Evolutionary conservation across 2,329 filamentous ascomycete species (phyloP), one percentile per base, ranked within the genome.

Genomic region (Colletotrichum sublineola): DNA sequence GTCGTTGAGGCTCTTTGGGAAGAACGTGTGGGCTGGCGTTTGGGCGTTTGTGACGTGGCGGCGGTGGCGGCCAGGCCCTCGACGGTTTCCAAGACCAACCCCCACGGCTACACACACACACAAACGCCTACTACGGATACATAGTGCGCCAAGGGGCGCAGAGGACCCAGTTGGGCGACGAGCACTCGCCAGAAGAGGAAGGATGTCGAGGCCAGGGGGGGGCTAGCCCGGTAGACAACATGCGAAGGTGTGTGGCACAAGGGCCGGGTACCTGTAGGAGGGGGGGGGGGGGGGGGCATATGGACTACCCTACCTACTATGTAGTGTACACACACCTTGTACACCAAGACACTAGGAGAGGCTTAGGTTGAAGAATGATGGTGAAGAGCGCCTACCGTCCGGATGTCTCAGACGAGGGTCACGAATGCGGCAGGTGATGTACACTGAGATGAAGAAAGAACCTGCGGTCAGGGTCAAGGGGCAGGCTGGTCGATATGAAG

Each of bases 241-340:
- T 80, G 80, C 55, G 24, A 77, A 78, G 66, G 79, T 18, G 18
- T 46, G 44, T 46, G 24, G 36, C n/a, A 33, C 67, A 81, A 62
- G 61, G 77, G 79, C 56, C 81, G 67, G 70, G 79, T 24, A 24
- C 24, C 24, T 24, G 24, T 24, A 24, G 24, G 24, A 24, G 24
- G 24, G 24, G 24, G 24, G 24, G 24, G 24, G 24, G 24, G 24
- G 24, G 24, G 24, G 24, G 24, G 24, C 24, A 78, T 74, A 33
- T 9, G 31, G 31, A 64, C 80, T 42, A 15, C 12, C 12, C 80
- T 42, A 15, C 12, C 12, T 15, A 42, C 12, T 2, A 1, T 1
- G 24, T 24, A 24, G 24, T 24, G 24, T 24, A 24, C 24, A 24
- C 24, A 24, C 24, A 24, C 24, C 24, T 24, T 24, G 14, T 42